A percentile compares a stretch with the other conserved stretches of the same genome.
Evolutionary conservation across 2,329 filamentous ascomycete species (phyloP).

Genomic region (Pseudocercospora macadamiae): DNA sequence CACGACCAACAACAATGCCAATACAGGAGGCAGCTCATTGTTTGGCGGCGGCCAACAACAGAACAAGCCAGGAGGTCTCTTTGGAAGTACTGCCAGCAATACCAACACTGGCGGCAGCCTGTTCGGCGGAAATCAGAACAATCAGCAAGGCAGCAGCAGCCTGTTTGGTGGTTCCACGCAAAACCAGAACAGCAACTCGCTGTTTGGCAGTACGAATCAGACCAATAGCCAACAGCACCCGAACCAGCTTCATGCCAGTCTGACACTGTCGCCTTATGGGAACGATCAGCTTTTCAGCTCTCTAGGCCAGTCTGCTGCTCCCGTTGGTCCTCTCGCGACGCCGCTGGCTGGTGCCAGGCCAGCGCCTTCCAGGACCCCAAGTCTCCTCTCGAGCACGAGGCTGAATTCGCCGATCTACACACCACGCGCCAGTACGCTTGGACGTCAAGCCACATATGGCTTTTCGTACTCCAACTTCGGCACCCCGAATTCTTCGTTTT

Average conservation of each 20-base stretch:
- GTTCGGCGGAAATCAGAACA: conserved; percentile 43
- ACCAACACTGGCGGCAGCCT: conserved; percentile 38
- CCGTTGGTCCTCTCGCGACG: conserved; percentile 88
- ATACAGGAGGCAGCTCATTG: conserved; percentile 22
- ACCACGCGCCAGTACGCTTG: conserved; percentile 55
- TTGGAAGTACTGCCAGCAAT: conserved; percentile 43
- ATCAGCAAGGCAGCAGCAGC: conserved; percentile 40
- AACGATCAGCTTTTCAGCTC: conserved; percentile 83
- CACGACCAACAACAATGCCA: conserved; percentile 30
- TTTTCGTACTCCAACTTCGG: conserved; percentile 90
- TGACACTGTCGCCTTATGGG: conserved; percentile 88
- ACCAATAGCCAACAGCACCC: conserved; percentile 52
- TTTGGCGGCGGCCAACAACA: conserved; percentile 41
- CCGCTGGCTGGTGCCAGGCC: conserved; percentile 71
- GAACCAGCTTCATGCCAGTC: conserved; percentile 57
- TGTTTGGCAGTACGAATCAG: conserved; percentile 54
- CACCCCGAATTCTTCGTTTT: conserved; percentile 61
- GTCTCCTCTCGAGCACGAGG: conserved; percentile 34
- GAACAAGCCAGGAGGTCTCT: conserved; percentile 47
- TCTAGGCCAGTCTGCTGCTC: conserved; percentile 65
- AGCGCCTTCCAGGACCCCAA: conserved; percentile 33
- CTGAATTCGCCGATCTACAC: conserved; percentile 75
- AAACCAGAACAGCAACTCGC: conserved; percentile 47
- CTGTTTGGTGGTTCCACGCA: conserved; percentile 50
- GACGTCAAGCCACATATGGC: conserved; percentile 66